These are phyloP conservation scores for Pisolithus albus DNA, from an alignment of 768 basidiomycete genomes.

Conservation along the genomic window DNA sequence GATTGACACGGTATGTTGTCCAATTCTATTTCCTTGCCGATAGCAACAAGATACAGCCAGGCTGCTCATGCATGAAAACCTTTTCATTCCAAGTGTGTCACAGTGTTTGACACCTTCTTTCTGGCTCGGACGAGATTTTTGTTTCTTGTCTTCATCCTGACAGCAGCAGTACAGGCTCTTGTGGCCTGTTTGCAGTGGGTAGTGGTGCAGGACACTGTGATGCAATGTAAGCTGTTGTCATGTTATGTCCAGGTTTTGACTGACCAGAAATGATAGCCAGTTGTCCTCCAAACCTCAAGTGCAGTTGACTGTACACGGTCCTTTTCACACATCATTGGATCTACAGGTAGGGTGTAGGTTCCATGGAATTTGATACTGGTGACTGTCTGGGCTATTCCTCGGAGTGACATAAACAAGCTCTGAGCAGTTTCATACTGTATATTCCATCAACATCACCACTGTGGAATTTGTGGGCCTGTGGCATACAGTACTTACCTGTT, in stretches of 20 bases:
- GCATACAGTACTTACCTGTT: neutral
- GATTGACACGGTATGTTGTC: neutral
- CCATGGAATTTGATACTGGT: slow-evolving; percentile 19
- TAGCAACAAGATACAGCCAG: neutral
- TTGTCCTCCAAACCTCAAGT: neutral
- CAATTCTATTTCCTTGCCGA: slow-evolving; percentile 1
- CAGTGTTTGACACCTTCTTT: slow-evolving; percentile 2
- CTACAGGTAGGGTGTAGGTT: slow-evolving; percentile 12
- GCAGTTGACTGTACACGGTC: neutral
- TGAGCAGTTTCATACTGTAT: neutral
- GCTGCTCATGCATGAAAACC: neutral
- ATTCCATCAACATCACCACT: neutral
- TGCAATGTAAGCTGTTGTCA: neutral
- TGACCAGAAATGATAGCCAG: neutral
- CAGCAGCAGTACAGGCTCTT: slow-evolving; percentile 49
- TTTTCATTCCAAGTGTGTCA: neutral
- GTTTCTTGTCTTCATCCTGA: slow-evolving; percentile 41
- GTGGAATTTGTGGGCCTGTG: neutral
- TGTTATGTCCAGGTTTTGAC: neutral
- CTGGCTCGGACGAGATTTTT: slow-evolving; percentile 23
- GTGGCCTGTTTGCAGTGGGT: slow-evolving; percentile 34
- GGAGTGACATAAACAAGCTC: neutral
- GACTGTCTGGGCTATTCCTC: neutral
- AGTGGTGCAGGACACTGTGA: slow-evolving; percentile 4
- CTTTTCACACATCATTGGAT: slow-evolving; percentile 10